These are phyloP conservation scores for Schizochytrium sp. DNA, from an alignment of 108 stramenopile genomes.

Conservation along the genomic window DNA sequence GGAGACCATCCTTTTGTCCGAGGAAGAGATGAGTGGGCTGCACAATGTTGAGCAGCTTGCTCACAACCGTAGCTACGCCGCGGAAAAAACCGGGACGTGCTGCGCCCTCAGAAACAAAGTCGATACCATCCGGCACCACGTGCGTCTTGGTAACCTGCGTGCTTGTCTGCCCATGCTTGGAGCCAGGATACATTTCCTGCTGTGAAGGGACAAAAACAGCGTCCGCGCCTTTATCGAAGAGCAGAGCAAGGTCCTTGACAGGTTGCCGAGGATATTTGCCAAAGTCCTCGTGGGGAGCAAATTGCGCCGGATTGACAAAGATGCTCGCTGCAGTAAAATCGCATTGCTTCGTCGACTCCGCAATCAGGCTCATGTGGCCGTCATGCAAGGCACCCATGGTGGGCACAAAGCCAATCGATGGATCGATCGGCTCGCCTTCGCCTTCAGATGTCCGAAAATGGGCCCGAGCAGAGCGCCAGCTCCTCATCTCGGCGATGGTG, in stretches of 20 bases:
- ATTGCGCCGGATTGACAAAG: conserved; percentile 96
- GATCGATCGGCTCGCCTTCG: background rate
- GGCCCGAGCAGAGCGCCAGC: background rate
- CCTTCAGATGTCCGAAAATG: background rate
- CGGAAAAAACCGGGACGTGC: conserved; percentile 83
- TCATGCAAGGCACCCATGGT: conserved; percentile 99
- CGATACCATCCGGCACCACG: conserved; percentile 59
- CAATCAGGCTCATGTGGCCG: conserved; percentile 69
- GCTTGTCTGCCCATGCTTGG: conserved; percentile 13
- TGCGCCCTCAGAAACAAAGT: conserved; percentile 65
- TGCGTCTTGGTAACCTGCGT: background rate
- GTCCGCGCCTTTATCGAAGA: conserved; percentile 40
- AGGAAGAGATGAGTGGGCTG: conserved; percentile 81
- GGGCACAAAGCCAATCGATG: conserved; percentile 65
- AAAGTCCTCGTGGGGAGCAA: conserved; percentile 83
- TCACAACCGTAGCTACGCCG: conserved; percentile 92
- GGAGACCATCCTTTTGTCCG: conserved; percentile 95
- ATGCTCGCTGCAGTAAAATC: conserved; percentile 69
- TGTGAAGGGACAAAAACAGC: conserved; percentile 32
- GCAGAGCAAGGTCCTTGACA: conserved; percentile 60
- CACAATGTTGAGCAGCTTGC: conserved; percentile 92
- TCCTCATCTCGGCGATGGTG: background rate
- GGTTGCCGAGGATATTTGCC: conserved; percentile 84
- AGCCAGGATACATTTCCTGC: conserved; percentile 34
- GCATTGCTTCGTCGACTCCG: background rate